Conservation (phyloP, 1,284 basidiomycete genomes). For the Phlebopus sp. region DNA sequence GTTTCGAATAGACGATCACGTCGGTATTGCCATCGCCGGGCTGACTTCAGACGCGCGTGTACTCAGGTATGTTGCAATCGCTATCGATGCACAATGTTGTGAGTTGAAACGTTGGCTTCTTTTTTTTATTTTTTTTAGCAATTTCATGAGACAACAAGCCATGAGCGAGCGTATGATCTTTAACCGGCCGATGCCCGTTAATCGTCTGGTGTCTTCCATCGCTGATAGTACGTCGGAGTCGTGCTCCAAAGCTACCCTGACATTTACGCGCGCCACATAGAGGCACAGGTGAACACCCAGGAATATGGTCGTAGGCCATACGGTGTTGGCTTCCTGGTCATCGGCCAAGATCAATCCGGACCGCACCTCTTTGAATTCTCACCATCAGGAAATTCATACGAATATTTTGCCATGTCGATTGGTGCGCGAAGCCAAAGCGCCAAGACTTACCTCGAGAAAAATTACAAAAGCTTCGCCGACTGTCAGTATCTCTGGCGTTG, state of each 20-base stretch:
- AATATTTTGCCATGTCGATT: conserved; percentile 98
- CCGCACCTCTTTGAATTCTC: conserved; percentile 99
- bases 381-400: conserved; percentile 95
- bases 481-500: conserved; percentile 50
- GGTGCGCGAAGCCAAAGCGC: conserved; percentile 97
- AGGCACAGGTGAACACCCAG: conserved; percentile 99
- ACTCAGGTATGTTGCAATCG: conserved; percentile 60
- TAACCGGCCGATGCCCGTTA: conserved; percentile 92
- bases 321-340: conserved; percentile 97
- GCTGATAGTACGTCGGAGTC: conserved; percentile 79
- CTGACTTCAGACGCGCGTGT: conserved; percentile 98
- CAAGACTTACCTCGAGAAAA: conserved; percentile 97
- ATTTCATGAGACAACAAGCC: conserved; percentile 99
- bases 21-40: conserved; percentile 98
- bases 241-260: neutral
- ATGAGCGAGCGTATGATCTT: conserved; percentile 95
- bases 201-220: conserved; percentile 88
- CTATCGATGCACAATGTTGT: neutral
- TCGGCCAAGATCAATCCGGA: conserved; percentile 92
- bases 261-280: conserved; percentile 41
- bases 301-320: conserved; percentile 98
- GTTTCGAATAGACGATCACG: conserved; percentile 98
- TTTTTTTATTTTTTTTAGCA: conserved; percentile 67
- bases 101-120: neutral
- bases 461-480: conserved; percentile 84